Base-by-base conservation (phyloP, 2,329 filamentous ascomycete genomes). In the Diaporthe ampelina region DNA sequence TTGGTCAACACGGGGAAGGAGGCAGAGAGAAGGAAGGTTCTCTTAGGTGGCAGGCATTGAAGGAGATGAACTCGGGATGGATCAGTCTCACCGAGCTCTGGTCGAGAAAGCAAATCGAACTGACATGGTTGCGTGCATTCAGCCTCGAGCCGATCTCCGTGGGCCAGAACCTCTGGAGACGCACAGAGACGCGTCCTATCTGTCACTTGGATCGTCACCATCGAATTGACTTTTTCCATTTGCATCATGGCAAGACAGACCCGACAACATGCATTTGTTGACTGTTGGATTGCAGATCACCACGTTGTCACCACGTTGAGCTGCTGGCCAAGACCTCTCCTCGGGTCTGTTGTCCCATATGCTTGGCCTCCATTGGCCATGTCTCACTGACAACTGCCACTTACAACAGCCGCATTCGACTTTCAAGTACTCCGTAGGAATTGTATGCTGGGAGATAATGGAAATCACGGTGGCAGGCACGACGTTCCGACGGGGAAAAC, bases 151-250 rank as follows among this genome's bases (percentile, higher is more conserved):
- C 11, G 48, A 68, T 68, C 63, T 24, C 1, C 7, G 15, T 35
- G 29, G 63, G n/a, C 63, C 32, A 68, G 63, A 54, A 68, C 63
- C 19, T 52, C 21, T 24, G 3, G 37, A 19, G 45, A 35, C n/a
- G 29, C 21, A 52, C 21, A 50, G 21, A 24, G 29, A 67, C 45
- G 59, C 43, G 11, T 4, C 29, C 1, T 52, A 52, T 67, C 63
- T 67, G 45, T 67, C 63, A 52, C 3, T 52, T 40, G 63, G 45
- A 67, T 67, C 63, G 63, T 67, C 63, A 50, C 11, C 29, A 29
- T 6, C 13, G n/a, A 7, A 52, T 52, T 67, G 29, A 21, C 43
- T 26, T 52, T 52, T 35, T 13, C 13, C n/a, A 21, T 37, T 17
- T 32, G 21, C 43, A 32, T 29, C 13, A 32, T n/a, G 24, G 24